These are phyloP conservation scores for Cardamine chenopodiifolia DNA, from an alignment of 345 rosid genomes.

Conservation along the genomic window DNA sequence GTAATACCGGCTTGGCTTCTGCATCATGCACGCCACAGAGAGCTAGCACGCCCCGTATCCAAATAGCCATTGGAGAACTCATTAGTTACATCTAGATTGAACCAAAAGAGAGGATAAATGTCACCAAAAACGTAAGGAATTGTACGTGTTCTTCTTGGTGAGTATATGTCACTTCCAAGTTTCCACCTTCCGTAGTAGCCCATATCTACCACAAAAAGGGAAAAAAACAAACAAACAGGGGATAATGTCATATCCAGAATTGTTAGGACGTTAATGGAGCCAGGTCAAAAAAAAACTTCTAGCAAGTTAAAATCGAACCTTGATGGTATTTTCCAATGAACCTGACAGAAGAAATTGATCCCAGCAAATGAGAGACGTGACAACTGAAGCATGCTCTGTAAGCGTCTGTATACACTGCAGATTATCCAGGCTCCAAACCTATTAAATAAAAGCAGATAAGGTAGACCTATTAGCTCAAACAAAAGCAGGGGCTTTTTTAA, in stretches of 20 bases:
- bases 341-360: constrained; percentile 96
- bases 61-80: constrained; percentile 18
- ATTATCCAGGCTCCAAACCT: constrained; percentile 95
- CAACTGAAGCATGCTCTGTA: constrained; percentile 79
- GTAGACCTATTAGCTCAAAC: constrained; percentile 26
- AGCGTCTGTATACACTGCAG: constrained; percentile 91
- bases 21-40: constrained; percentile 80
- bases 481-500: not conserved
- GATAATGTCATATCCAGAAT: not conserved
- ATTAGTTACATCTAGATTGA: constrained; percentile 2
- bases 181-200: constrained; percentile 91
- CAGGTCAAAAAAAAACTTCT: not conserved
- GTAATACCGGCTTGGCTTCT: constrained; percentile 80
- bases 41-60: constrained; percentile 68
- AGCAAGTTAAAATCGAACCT: constrained; percentile 37
- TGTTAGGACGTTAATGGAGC: not conserved
- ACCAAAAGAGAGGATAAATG: constrained; percentile 5
- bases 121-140: constrained; percentile 20
- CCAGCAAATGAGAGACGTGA: constrained; percentile 99
- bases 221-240: not conserved
- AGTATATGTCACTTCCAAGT: constrained; percentile 90
- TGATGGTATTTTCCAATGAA: constrained; percentile 87
- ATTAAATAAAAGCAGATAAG: constrained; percentile 6
- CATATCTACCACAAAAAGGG: constrained; percentile 60
- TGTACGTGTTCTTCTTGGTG: constrained; percentile 90